Base-by-base conservation (phyloP, 148 eudicot genomes). In the Talinum fruticosum region DNA sequence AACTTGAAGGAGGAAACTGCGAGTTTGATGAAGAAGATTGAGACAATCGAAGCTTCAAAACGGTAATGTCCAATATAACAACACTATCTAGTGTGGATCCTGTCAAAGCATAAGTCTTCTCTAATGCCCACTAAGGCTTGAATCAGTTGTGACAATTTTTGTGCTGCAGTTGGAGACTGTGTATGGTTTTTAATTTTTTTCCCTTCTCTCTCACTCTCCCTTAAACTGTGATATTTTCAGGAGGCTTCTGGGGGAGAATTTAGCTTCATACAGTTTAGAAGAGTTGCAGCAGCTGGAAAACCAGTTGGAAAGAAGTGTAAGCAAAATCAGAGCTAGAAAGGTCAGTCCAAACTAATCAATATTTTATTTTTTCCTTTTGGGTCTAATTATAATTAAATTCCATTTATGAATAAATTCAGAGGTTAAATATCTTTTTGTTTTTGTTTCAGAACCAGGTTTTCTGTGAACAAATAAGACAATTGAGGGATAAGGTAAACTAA, bases 191-290 rank as follows among this genome's bases (percentile, higher is more conserved):
- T 49, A 59, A 59, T 59, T 59, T 59, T n/a, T n/a, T 24, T 23
- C 2, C 12, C 28, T 13, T 32, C 5, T 23, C 4, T 61, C 66
- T 61, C 21, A 2, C 13, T 79, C 10, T 19, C 8, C 6, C 6
- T 71, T 71, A 47, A 29, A 14, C 29, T 77, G 74, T 62, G 41
- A 29, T 21, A 6, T 14, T 26, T 59, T 16, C 34, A 92, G 98
- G 86, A 89, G 83, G 82, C 87, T 95, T 68, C 79, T 92, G 78
- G 98, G 98, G 77, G 94, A 92, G 82, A 88, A 90, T 37, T 19
- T 95, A 47, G 88, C 88, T 62, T 61, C 91, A 70, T 92, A 94
- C 94, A 76, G 75, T 74, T 24, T 88, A 49, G 91, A 89, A 72
- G 98, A 95, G 77, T 87, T 95, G 66, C 87, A 88, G 75, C 88